Evolutionary conservation across 1,284 basidiomycete species (phyloP), one percentile per base, ranked within the genome.

Genomic region (Afroboletus lepidellus): DNA sequence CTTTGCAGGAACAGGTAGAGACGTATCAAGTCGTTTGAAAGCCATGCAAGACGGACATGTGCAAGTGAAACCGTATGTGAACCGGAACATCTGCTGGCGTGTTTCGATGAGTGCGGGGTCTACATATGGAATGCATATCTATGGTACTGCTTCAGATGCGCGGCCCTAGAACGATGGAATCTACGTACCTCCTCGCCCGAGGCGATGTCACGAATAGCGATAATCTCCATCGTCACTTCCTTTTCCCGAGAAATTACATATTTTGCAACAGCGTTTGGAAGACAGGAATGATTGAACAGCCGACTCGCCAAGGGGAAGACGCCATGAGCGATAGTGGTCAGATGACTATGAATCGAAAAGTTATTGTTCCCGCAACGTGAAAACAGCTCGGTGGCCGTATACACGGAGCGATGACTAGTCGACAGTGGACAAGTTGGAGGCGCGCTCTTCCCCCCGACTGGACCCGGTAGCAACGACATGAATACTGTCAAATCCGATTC

Each of bases 281-380:
- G 59, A 64, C 88, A 90, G 5, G 86, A 88, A 62, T 91, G 88
- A 62, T 91, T 91, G 70, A 90, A 87, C 11, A 81, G 63, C 12
- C 86, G 77, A 61, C 88, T 90, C 3, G 87, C 82, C 20, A 81
- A 65, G 8, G 88, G 85, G 54, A 87, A 90, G 27, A 88, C 73
- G 0, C 87, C 88, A 68, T 89, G 84, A 0, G 78, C 88, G 59
- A 83, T 75, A 2, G 83, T 77, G 15, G 70, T 77, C 30, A 89
- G 70, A 69, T 88, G 85, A 2, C 82, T 85, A 60, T 89, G 84
- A 25, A 90, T 68, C 11, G 82, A 73, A 65, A 89, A 90, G 61
- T 91, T 88, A 64, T 90, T 90, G 70, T 89, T 90, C 38, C 79
- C 79, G 58, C 87, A 90, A 34, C 86, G 80, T 7, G 73, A 60